Percentiles rank a stretch among this genome's conserved stretches.
Evolutionary conservation across 1,284 basidiomycete genomes (phyloP).

Genomic region (Omphalotus olearius): DNA sequence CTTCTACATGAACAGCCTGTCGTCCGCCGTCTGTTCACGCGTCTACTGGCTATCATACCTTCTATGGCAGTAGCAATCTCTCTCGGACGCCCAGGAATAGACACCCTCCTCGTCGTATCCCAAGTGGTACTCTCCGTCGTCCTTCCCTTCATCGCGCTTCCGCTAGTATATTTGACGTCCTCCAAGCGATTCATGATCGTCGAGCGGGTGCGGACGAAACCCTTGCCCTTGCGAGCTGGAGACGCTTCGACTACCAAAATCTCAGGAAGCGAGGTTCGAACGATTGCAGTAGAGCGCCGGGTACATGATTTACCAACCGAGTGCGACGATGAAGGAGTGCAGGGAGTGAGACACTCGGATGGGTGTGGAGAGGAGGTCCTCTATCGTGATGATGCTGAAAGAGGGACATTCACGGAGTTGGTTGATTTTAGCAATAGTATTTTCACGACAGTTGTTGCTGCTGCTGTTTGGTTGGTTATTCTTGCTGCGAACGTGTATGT

Average conservation of each 20-base stretch:
- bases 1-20: too few species aligned
- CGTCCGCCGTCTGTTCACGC: conserved; percentile 56
- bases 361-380: background rate
- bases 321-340: too few species aligned
- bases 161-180: conserved; percentile 75
- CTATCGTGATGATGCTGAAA: background rate
- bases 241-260: too few species aligned
- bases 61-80: conserved; percentile 77
- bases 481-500: conserved; percentile 69
- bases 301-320: too few species aligned
- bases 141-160: conserved; percentile 84
- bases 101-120: conserved; percentile 79
- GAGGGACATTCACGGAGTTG: background rate
- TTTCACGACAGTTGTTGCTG: conserved; percentile 51
- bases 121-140: conserved; percentile 89
- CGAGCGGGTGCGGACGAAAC: background rate
- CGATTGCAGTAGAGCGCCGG: too few species aligned
- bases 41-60: conserved; percentile 83
- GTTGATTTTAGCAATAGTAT: conserved; percentile 64
- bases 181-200: conserved; percentile 69
- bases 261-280: too few species aligned
- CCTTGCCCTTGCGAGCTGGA: too few species aligned
- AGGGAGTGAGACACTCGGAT: too few species aligned
- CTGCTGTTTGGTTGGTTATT: conserved; percentile 59
- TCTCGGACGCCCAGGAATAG: conserved; percentile 74